phyloP scores from a whole-genome alignment of 495 filamentous ascomycete species.

The Tuber brumale region DNA sequence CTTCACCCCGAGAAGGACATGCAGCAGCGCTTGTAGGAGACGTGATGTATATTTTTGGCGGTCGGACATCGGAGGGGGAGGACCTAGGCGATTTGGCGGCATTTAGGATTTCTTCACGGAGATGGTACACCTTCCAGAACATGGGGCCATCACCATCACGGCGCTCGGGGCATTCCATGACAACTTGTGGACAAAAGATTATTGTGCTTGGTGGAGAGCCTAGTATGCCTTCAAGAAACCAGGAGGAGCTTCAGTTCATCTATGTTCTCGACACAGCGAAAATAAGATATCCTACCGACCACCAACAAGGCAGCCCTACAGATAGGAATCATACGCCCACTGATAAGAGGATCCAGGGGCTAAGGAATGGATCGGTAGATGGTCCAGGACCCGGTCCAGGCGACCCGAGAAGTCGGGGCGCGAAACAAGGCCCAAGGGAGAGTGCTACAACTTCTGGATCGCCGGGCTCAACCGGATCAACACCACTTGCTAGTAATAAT shows the following conservation, averaged over 20 bases:
- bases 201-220: constrained; percentile 91
- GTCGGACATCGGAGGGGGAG: constrained; percentile 83
- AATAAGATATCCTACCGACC: constrained; percentile 86
- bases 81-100: constrained; percentile 93
- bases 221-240: constrained; percentile 72
- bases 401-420: constrained; percentile 48
- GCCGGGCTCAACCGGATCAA: constrained; percentile 24
- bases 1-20: constrained; percentile 86
- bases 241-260: constrained; percentile 74
- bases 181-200: constrained; percentile 80
- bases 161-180: constrained; percentile 95
- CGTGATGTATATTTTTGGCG: constrained; percentile 99
- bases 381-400: constrained; percentile 28
- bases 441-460: constrained; percentile 47
- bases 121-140: constrained; percentile 99
- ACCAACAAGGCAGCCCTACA: constrained; percentile 48
- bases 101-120: constrained; percentile 80
- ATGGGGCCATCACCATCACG: constrained; percentile 96
- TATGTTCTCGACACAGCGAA: constrained; percentile 92
- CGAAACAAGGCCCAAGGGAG: constrained; percentile 50
- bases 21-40: constrained; percentile 87
- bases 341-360: constrained; percentile 29
- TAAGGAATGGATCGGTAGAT: constrained; percentile 32
- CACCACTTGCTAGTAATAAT: constrained; percentile 36
- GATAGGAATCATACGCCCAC: constrained; percentile 44